These are phyloP conservation scores for Musa acuminata DNA, from an alignment of 176 grass and related monocot species.

Conservation along the genomic window DNA sequence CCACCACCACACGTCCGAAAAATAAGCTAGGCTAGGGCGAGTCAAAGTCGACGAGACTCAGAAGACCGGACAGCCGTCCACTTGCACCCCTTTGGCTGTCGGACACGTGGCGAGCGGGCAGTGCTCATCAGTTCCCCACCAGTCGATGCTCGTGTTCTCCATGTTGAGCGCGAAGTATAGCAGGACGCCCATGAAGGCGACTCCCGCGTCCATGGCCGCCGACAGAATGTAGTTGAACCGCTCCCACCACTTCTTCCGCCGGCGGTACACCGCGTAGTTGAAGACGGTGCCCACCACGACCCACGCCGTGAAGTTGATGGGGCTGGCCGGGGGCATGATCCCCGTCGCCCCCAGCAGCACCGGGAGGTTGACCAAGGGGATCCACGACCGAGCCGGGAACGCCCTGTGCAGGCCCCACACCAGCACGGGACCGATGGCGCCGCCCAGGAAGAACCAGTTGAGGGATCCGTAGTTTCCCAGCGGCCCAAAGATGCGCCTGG, in stretches of 20 bases:
- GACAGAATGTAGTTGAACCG: constrained; percentile 93
- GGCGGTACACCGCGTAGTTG: constrained; percentile 71
- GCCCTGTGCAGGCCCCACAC: constrained; percentile 50
- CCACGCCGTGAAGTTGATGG: constrained; percentile 77
- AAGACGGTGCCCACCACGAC: constrained; percentile 50
- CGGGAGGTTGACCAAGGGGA: constrained; percentile 71
- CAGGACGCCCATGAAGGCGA: constrained; percentile 70
- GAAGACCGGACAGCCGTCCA: constrained; percentile 19
- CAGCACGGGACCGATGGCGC: constrained; percentile 40
- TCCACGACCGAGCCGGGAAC: constrained; percentile 51
- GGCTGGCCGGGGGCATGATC: constrained; percentile 45
- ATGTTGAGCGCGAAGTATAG: constrained; percentile 61
- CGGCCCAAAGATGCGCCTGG: constrained; percentile 41
- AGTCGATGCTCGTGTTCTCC: constrained; percentile 34
- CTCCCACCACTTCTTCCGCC: constrained; percentile 70
- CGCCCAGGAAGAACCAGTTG: constrained; percentile 76
- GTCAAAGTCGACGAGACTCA: background rate
- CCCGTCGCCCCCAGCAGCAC: constrained; percentile 66
- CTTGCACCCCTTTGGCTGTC: constrained; percentile 34
- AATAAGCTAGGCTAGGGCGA: too few relatives aligned
- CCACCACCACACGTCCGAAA: too few relatives aligned
- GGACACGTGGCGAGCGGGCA: constrained; percentile 60
- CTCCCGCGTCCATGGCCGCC: constrained; percentile 43
- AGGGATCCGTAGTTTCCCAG: constrained; percentile 37
- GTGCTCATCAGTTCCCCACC: constrained; percentile 62